Base-by-base conservation (phyloP, 2,329 filamentous ascomycete genomes). In the Stagonosporopsis chrysanthemi region DNA sequence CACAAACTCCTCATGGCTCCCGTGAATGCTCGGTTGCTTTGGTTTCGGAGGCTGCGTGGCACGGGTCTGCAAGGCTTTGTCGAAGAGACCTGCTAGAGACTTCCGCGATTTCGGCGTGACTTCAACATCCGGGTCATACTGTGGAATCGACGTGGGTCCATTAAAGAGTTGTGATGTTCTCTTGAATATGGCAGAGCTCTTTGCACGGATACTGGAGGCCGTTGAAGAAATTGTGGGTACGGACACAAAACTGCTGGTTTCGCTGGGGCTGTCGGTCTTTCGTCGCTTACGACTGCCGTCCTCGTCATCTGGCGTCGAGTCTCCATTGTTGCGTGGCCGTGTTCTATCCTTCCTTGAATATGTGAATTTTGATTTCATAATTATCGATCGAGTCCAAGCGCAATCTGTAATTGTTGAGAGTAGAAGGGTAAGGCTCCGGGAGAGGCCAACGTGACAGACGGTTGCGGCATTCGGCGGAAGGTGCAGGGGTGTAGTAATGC, bases 301-400 rank as follows among this genome's bases (percentile, higher is more conserved):
- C 17, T 60, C 56, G 24, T 56, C 43, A 17, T 60, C 44, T 33
- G 53, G 57, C 19, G 53, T 48, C 15, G 53, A 38, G 26, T 62
- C 51, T 19, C 54, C 47, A 19, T 60, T 53, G 31, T 56, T 51
- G 7, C 47, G 41, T 23, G 50, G 38, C 23, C 45, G 60, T 12
- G 47, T 38, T 57, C 64, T 68, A 8, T 58, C 58, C n/a, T 60
- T 58, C 22, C 36, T 59, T 12, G 66, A 68, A 49, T 68, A 68
- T 6, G 66, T 68, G 49, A 60, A 54, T 36, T 60, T 67, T n/a
- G 28, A 39, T 41, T 35, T 49, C 51, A 67, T 67, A 23, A 39
- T 54, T 50, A 43, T 49, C 44, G 47, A 52, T 22, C 45, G 50
- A 26, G 56, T 35, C 44, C 53, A 42, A 23, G 47, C 46, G 43